Evolutionary conservation across 148 eudicot species (phyloP), one percentile per base, ranked within the genome.

Genomic region (Silene uniflora): DNA sequence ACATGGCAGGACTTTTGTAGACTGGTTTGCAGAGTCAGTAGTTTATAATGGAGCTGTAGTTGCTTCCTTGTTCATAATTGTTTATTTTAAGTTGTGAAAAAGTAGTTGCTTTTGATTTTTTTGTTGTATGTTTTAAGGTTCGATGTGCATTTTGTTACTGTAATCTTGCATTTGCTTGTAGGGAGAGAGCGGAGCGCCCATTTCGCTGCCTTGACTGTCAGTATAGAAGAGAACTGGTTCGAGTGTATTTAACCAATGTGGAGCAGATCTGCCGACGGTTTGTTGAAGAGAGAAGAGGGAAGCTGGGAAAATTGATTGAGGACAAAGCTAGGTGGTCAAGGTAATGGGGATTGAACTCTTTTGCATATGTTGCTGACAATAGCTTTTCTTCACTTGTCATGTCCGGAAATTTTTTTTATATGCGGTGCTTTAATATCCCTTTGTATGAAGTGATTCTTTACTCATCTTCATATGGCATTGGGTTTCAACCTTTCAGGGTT

Each of bases 271-370:
- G 97, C 81, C 88, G 97, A 52, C 89, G 92, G 78, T 93, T 82
- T 89, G 90, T 93, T 71, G 98, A 93, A 78, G 98, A 91, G 73
- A 85, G 84, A 81, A 90, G 94, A 76, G 85, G 87, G 75, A 91
- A 87, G 83, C 83, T 91, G 59, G 90, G 87, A 77, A 88, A 85
- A 77, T 74, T 91, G 77, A 79, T 93, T 77, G 97, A 89, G 84
- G 97, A 93, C 83, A 89, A 91, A 77, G 93, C 88, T 79, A 89
- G 90, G 84, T 91, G 98, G 97, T 85, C 93, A 82, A 93, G 98
- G 98, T 93, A 89, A 44, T 25, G 65, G 52, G 46, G 62, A 73
- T 73, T 73, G 11, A 35, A 19, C 25, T n/a, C 49, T 25, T 67
- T 14, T 49, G 54, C 60, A 55, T 56, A n/a, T 67, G n/a, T 42